phyloP scores from a whole-genome alignment of 495 filamentous ascomycete genomes.

The Talaromyces ruber region DNA sequence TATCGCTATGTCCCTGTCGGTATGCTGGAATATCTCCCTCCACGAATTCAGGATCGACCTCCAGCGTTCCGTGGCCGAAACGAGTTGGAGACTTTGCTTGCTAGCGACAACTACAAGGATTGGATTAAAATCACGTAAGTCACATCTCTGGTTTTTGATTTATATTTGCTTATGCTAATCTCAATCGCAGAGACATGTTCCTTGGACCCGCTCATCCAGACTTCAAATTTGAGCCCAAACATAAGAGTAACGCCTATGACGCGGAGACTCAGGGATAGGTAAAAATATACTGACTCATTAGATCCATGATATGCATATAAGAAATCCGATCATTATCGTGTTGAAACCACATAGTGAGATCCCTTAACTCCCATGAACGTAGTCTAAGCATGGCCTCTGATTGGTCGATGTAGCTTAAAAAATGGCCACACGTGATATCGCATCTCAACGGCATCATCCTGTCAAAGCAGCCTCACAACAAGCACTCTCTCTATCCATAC shows the following conservation, averaged over 20 bases:
- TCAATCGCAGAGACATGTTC: slow-evolving; percentile 79
- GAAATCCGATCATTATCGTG: neutral
- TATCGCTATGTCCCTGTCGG: slow-evolving; percentile 87
- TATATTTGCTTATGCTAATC: slow-evolving; percentile 12
- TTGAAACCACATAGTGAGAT: neutral
- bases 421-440: neutral
- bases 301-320: neutral
- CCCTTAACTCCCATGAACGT: neutral
- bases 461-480: neutral
- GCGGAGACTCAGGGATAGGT: slow-evolving; percentile 50
- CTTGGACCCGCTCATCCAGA: slow-evolving; percentile 80
- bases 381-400: neutral
- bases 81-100: slow-evolving; percentile 85
- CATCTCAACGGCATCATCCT: neutral
- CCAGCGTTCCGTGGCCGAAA: slow-evolving; percentile 74
- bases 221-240: slow-evolving; percentile 97
- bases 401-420: neutral
- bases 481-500: neutral
- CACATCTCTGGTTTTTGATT: neutral
- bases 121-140: slow-evolving; percentile 97
- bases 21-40: slow-evolving; percentile 77
- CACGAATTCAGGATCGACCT: slow-evolving; percentile 77
- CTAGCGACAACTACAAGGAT: slow-evolving; percentile 83
- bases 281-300: neutral
- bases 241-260: slow-evolving; percentile 83